Base-by-base conservation (phyloP, 305 asterid species). In the Fraxinus platypoda region DNA sequence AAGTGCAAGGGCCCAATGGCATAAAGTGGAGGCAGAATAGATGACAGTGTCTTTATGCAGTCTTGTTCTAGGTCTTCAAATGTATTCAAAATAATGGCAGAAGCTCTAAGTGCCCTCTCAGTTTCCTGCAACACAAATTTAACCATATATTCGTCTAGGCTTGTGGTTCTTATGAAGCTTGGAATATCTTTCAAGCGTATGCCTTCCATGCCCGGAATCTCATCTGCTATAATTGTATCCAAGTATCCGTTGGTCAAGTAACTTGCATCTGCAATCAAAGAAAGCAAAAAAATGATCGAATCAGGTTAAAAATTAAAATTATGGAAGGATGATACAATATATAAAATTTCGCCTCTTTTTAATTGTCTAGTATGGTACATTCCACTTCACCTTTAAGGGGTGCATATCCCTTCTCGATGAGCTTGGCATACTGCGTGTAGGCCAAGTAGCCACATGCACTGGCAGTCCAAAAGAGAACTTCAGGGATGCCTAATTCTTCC, bases 401-500 rank as follows among this genome's bases (percentile, higher is more conserved):
- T 0, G 46, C 79, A 23, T 86, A 74, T 0, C 92, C 97, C 77
- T 84, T 84, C 1, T 87, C 70, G 12, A 90, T 7, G 33, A 93
- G 85, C 31, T 78, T 71, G 0, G 64, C 34, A 70, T 41, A 90
- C 25, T 88, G 88, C 30, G 80, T 73, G 38, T 89, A 89, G 37
- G 83, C 87, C 33, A 86, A 82, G 66, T 85, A 87, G 1, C 91
- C 90, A 79, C 89, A 81, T 6, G 92, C 94, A 54, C 97, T 88
- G 0, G 91, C 17, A 0, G 95, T 90, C 94, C 94, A 92, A 0
- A 93, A 77, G 28, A 89, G 19, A 1, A 90, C 87, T 25, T 86
- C 90, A 3, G 98, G 95, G 17, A 94, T 52, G 8, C 92, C 92
- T 2, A 94, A 34, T 33, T 90, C 94, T 75, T 84, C 87, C 2